A percentile compares a stretch with the other conserved stretches of the same genome.
phyloP scores from a whole-genome alignment of 768 basidiomycete genomes.

The Lactarius vividus region DNA sequence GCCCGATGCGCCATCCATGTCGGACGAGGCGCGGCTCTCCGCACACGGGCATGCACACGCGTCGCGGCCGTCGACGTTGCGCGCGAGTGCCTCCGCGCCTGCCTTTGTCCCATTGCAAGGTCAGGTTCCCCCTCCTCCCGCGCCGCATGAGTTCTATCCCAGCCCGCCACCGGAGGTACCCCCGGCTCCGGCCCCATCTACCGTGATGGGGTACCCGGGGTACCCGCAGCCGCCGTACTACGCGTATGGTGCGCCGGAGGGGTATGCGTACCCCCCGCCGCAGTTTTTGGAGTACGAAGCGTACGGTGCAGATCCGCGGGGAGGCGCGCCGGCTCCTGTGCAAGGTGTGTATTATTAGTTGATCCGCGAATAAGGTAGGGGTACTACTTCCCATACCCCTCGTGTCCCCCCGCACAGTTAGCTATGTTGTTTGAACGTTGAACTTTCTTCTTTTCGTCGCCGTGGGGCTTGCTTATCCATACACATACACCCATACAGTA shows the following conservation, averaged over 20 bases:
- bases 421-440: constrained; percentile 2
- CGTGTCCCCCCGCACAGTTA: background rate
- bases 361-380: no score
- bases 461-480: background rate
- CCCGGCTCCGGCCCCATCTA: constrained; percentile 35
- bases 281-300: constrained; percentile 23
- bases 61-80: constrained; percentile 40
- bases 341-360: constrained; percentile 23
- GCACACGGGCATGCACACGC: constrained; percentile 1
- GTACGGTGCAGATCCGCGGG: constrained; percentile 14
- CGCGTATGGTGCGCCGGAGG: constrained; percentile 15
- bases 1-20: constrained; percentile 38
- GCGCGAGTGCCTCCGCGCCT: constrained; percentile 31
- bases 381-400: no score
- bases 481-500: constrained; percentile 22
- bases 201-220: constrained; percentile 54
- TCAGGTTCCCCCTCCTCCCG: background rate
- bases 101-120: constrained; percentile 17
- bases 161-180: constrained; percentile 25
- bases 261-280: constrained; percentile 16
- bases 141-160: constrained; percentile 33
- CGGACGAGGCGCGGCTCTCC: background rate
- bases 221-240: constrained; percentile 37
- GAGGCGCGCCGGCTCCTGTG: background rate
- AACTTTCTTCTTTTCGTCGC: background rate